Evolutionary conservation across 2,329 filamentous ascomycete species (phyloP).

Genomic region (Penicillium crustosum): DNA sequence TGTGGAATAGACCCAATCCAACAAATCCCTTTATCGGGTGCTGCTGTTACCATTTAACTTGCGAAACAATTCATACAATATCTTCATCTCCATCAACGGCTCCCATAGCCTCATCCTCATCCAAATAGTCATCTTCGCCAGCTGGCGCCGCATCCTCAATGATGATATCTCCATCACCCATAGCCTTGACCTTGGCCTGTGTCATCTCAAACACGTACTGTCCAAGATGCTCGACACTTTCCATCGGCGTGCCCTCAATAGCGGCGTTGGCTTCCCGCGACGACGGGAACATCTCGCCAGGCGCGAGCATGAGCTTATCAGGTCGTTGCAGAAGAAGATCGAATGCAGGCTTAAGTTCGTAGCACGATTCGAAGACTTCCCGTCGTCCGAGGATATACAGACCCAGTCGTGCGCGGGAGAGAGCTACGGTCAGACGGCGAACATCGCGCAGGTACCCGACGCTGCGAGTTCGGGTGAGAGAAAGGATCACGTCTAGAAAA

Average conservation of each 20-base stretch:
- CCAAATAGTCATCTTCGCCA: conserved; percentile 32
- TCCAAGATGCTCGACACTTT: conserved; percentile 87
- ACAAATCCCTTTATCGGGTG: neutral
- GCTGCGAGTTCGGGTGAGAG: conserved; percentile 80
- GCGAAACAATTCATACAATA: conserved; percentile 32
- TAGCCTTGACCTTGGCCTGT: conserved; percentile 62
- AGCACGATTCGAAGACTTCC: conserved; percentile 82
- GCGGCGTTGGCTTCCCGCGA: conserved; percentile 54
- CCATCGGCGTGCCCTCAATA: conserved; percentile 67
- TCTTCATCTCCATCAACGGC: conserved; percentile 34
- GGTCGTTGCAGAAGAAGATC: conserved; percentile 72
- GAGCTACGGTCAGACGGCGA: conserved; percentile 86
- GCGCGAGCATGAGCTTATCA: conserved; percentile 76
- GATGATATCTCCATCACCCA: conserved; percentile 49
- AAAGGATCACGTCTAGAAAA: conserved; percentile 81
- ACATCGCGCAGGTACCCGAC: conserved; percentile 93
- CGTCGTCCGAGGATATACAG: conserved; percentile 89
- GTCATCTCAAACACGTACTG: conserved; percentile 98
- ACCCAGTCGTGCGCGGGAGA: conserved; percentile 87
- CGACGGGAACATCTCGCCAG: conserved; percentile 82
- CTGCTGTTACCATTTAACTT: conserved; percentile 1
- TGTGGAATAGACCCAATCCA: neutral
- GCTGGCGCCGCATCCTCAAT: conserved; percentile 36
- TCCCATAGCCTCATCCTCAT: conserved; percentile 38
- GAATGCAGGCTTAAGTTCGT: conserved; percentile 85